phyloP scores from a whole-genome alignment of 1,284 basidiomycete genomes.

The Rhodofomes roseus region DNA sequence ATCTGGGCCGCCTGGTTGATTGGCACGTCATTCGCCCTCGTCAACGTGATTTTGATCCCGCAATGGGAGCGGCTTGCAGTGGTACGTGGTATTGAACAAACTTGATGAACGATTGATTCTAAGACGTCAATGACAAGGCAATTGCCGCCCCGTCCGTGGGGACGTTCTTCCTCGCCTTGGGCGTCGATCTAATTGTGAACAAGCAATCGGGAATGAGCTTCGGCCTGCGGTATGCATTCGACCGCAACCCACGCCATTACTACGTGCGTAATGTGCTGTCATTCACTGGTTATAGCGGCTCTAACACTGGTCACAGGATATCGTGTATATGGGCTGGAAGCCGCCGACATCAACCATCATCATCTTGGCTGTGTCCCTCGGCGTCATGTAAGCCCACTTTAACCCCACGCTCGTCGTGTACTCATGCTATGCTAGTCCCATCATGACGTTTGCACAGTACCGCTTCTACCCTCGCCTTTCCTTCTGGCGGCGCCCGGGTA shows the following conservation, averaged over 20 bases:
- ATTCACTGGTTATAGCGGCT: neutral
- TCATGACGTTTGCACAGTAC: constrained; percentile 26
- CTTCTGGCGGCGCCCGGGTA: neutral
- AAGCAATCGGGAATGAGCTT: constrained; percentile 58
- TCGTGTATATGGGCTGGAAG: constrained; percentile 17
- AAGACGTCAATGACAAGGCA: neutral
- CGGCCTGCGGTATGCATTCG: constrained; percentile 59
- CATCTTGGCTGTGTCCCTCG: constrained; percentile 22
- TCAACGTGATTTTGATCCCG: constrained; percentile 39
- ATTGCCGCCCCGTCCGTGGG: constrained; percentile 44
- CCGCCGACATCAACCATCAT: constrained; percentile 17
- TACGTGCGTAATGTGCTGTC: constrained; percentile 36
- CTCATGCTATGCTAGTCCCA: constrained; percentile 16
- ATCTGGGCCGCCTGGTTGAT: constrained; percentile 52
- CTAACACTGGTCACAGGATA: constrained; percentile 6
- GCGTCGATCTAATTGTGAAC: constrained; percentile 51
- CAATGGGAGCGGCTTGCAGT: constrained; percentile 44
- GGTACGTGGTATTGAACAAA: constrained; percentile 36
- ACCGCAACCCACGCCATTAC: constrained; percentile 54
- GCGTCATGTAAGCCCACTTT: constrained; percentile 14
- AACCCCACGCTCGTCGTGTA: neutral
- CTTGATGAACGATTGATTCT: too few relatives aligned
- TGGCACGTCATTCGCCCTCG: constrained; percentile 37
- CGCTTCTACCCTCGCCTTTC: constrained; percentile 2
- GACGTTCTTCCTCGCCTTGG: constrained; percentile 54